Percentiles rank a stretch among this genome's conserved stretches.
phyloP scores from a whole-genome alignment of 83 land plant genomes.

The Thuja plicata region DNA sequence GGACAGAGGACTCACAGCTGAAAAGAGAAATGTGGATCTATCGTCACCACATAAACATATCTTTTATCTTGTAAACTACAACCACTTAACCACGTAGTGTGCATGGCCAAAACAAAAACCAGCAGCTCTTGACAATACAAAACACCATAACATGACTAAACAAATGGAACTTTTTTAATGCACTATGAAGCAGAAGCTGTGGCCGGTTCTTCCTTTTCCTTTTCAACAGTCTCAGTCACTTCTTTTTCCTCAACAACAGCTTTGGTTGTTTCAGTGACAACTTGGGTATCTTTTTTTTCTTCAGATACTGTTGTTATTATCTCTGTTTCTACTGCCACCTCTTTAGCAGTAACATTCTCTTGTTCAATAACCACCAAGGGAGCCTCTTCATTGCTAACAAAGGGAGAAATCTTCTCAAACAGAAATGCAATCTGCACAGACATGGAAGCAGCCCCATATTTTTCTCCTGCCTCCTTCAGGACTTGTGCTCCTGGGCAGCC shows the following conservation, averaged over 20 bases:
- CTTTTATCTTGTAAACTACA: not conserved
- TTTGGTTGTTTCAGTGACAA: not conserved
- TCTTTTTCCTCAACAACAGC: not conserved
- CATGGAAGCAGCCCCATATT: slow-evolving; percentile 4
- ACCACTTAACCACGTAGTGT: not conserved
- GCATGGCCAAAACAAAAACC: not conserved
- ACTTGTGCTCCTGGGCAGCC: slow-evolving; percentile 7
- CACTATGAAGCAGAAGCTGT: not conserved
- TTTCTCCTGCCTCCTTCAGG: slow-evolving; percentile 8
- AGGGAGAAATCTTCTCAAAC: slow-evolving; percentile 4
- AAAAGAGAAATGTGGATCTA: not conserved
- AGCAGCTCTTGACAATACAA: not conserved
- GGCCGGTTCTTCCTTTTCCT: not conserved
- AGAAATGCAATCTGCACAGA: slow-evolving; percentile 1
- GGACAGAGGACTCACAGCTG: not conserved
- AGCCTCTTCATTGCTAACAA: slow-evolving; percentile 1
- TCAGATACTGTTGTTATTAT: not conserved
- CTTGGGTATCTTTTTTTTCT: not conserved
- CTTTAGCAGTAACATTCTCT: not conserved
- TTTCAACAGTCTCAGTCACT: not conserved
- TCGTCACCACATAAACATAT: too few relatives aligned
- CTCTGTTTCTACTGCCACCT: not conserved
- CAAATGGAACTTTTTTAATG: not conserved
- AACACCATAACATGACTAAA: not conserved
- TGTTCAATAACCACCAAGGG: not conserved